Evolutionary conservation across 2,329 filamentous ascomycete genomes (phyloP).

Genomic region (Falciphora oryzae): DNA sequence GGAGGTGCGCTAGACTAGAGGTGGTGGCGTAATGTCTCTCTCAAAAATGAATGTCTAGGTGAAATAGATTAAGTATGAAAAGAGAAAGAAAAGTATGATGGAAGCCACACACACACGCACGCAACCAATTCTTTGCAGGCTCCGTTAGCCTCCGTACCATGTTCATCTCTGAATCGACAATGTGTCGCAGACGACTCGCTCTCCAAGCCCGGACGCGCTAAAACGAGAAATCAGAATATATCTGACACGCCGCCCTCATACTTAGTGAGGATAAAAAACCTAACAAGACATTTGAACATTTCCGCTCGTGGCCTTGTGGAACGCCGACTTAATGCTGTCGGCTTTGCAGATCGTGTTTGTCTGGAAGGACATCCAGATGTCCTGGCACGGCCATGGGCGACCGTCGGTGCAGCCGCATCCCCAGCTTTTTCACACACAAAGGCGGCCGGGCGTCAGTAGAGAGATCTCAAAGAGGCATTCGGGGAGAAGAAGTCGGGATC

Average conservation of each 20-base stretch:
- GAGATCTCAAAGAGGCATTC: no score
- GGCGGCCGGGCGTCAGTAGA: neutral
- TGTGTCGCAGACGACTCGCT: no score
- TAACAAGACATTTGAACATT: neutral
- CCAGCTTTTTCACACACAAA: neutral
- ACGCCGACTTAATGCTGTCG: neutral
- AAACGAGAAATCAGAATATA: no score
- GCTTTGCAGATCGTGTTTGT: neutral
- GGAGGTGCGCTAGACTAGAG: neutral
- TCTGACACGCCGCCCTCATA: no score
- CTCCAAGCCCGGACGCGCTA: no score
- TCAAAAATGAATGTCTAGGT: neutral
- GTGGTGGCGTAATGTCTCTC: neutral
- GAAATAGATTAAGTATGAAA: neutral
- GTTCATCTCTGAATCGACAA: no score
- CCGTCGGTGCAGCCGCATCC: slow-evolving; percentile 1
- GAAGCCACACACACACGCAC: no score
- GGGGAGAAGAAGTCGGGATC: neutral
- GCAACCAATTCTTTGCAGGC: no score
- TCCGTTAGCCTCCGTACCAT: no score
- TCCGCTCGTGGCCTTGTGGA: neutral
- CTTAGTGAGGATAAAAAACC: no score
- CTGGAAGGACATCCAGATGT: neutral
- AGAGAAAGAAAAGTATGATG: neutral
- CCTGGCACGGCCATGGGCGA: neutral